These are phyloP conservation scores for Pisolithus albus DNA, from an alignment of 768 basidiomycete species.

Conservation along the genomic window DNA sequence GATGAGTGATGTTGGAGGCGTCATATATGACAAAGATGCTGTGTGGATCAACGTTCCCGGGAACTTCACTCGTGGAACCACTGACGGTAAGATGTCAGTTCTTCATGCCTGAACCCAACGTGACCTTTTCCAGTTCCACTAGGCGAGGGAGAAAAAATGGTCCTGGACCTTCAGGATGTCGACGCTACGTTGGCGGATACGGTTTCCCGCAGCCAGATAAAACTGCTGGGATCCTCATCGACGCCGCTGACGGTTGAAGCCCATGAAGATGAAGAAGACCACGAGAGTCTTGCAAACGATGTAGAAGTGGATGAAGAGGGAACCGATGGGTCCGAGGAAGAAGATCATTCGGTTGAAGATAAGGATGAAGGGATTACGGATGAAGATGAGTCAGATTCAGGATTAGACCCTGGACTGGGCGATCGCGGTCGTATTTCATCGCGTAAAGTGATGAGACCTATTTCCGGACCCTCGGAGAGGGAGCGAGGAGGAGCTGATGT, in stretches of 20 bases:
- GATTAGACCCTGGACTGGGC: not conserved
- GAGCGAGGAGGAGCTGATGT: slow-evolving; percentile 38
- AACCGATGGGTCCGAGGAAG: slow-evolving; percentile 21
- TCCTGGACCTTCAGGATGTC: slow-evolving; percentile 91
- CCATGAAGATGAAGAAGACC: slow-evolving; percentile 23
- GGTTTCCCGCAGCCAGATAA: slow-evolving; percentile 74
- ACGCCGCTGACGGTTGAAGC: slow-evolving; percentile 49
- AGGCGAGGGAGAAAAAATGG: slow-evolving; percentile 97
- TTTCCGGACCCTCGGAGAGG: slow-evolving; percentile 30
- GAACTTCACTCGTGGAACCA: slow-evolving; percentile 77
- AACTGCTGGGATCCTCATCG: slow-evolving; percentile 77
- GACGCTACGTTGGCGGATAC: slow-evolving; percentile 74
- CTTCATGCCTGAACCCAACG: not conserved
- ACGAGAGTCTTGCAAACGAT: slow-evolving; percentile 31
- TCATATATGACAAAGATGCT: slow-evolving; percentile 96
- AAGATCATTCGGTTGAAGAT: not conserved
- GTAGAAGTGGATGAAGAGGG: slow-evolving; percentile 29
- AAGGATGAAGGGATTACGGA: slow-evolving; percentile 4
- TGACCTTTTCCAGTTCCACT: slow-evolving; percentile 46
- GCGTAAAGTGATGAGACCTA: slow-evolving; percentile 35
- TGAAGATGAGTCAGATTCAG: not conserved
- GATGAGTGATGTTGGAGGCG: slow-evolving; percentile 97
- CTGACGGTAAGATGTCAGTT: slow-evolving; percentile 41
- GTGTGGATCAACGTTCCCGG: slow-evolving; percentile 98
- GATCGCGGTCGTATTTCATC: slow-evolving; percentile 47